These are phyloP conservation scores for Datura wrightii DNA, from an alignment of 257 asterid species.

Conservation along the genomic window DNA sequence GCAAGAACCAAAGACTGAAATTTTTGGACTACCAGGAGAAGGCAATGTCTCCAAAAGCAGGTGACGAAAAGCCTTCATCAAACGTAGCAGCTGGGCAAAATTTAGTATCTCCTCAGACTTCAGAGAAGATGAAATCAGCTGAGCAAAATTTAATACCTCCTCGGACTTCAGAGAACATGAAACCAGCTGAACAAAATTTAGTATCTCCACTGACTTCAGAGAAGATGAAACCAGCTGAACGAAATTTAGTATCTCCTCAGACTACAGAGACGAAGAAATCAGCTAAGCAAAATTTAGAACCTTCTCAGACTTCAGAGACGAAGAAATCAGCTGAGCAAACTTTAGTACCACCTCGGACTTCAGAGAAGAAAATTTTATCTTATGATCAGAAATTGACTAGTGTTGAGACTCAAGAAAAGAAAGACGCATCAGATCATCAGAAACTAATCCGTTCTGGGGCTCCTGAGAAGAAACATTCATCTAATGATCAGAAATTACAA, in stretches of 20 bases:
- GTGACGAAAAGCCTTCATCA: slow-evolving; percentile 43
- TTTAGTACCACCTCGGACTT: slow-evolving; percentile 19
- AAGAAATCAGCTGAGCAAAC: slow-evolving; percentile 32
- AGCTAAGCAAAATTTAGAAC: slow-evolving; percentile 30
- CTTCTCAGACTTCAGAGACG: slow-evolving; percentile 27
- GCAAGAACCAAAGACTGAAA: slow-evolving; percentile 33
- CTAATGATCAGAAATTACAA: slow-evolving; percentile 20
- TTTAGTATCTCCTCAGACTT: slow-evolving; percentile 30
- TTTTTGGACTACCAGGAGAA: slow-evolving; percentile 39
- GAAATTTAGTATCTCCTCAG: slow-evolving; percentile 29
- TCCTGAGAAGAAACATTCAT: slow-evolving; percentile 22
- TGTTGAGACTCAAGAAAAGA: slow-evolving; percentile 1
- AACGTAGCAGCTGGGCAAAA: slow-evolving; percentile 33
- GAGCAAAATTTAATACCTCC: slow-evolving; percentile 35
- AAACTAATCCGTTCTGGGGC: not conserved
- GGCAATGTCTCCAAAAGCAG: slow-evolving; percentile 37
- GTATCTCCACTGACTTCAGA: slow-evolving; percentile 26
- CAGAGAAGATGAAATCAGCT: slow-evolving; percentile 9
- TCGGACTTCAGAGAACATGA: not conserved
- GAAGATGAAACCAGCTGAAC: slow-evolving; percentile 28
- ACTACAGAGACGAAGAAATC: not conserved
- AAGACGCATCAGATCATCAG: not conserved
- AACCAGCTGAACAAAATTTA: slow-evolving; percentile 32
- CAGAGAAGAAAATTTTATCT: slow-evolving; percentile 37
- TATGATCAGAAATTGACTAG: not conserved